phyloP scores from a whole-genome alignment of 108 stramenopile genomes.

The Aureococcus anophagefferens region DNA sequence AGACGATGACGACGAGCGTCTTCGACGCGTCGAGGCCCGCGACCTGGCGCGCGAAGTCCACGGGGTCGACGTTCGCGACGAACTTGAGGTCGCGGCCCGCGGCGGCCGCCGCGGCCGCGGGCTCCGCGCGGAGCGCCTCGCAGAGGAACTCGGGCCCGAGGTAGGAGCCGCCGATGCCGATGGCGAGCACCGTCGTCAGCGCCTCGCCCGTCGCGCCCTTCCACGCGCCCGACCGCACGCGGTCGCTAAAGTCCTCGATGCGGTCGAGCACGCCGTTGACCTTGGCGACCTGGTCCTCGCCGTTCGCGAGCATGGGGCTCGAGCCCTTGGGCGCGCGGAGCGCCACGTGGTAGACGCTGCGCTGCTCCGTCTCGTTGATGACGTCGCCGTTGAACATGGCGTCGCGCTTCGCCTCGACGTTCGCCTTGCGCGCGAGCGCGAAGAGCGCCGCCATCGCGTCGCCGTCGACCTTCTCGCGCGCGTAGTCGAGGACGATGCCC shows the following conservation, averaged over 20 bases:
- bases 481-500: background rate
- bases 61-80: constrained; percentile 93
- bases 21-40: constrained; percentile 67
- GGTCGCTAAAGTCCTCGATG: constrained; percentile 56
- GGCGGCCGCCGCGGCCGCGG: constrained; percentile 40
- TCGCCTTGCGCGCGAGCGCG: background rate
- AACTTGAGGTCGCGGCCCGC: constrained; percentile 67
- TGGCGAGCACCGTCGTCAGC: constrained; percentile 67
- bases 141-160: constrained; percentile 86
- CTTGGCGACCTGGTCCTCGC: constrained; percentile 54
- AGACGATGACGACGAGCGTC: constrained; percentile 80
- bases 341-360: constrained; percentile 62
- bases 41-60: constrained; percentile 68
- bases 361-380: constrained; percentile 66
- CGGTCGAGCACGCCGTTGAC: constrained; percentile 60
- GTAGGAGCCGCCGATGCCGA: constrained; percentile 80
- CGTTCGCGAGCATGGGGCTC: constrained; percentile 63
- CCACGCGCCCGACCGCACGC: constrained; percentile 58
- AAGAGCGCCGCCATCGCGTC: background rate
- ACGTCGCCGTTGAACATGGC: constrained; percentile 39
- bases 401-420: constrained; percentile 42
- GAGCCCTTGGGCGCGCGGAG: constrained; percentile 59
- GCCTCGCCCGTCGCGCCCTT: constrained; percentile 74
- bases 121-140: constrained; percentile 71
- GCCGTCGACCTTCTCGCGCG: background rate